phyloP scores from a whole-genome alignment of 1,284 basidiomycete species.

The Athelia psychrophila region DNA sequence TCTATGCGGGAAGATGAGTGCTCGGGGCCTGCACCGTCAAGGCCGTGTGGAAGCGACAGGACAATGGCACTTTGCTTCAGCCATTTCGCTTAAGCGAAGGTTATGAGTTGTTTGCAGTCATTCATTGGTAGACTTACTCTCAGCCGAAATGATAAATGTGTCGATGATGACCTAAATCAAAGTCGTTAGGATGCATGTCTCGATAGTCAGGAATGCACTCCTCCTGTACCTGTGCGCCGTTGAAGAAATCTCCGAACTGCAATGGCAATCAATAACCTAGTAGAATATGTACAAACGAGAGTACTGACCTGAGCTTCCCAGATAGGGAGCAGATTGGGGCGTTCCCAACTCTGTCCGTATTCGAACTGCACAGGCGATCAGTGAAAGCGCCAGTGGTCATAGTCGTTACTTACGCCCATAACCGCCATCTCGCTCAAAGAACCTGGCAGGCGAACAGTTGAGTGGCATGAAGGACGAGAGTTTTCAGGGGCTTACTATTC shows the following conservation, averaged over 20 bases:
- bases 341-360: slow-evolving; percentile 86
- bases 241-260: slow-evolving; percentile 89
- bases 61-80: slow-evolving; percentile 88
- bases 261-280: slow-evolving; percentile 2
- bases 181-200: background rate
- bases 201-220: too few species aligned
- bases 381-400: background rate
- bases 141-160: slow-evolving; percentile 79
- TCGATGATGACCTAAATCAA: slow-evolving; percentile 71
- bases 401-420: slow-evolving; percentile 57
- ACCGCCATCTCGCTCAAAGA: slow-evolving; percentile 86
- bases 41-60: slow-evolving; percentile 81
- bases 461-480: slow-evolving; percentile 1
- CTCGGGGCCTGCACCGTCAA: slow-evolving; percentile 89
- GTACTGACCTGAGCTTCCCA: slow-evolving; percentile 82
- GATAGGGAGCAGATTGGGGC: slow-evolving; percentile 75
- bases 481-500: slow-evolving; percentile 58
- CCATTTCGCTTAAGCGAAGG: slow-evolving; percentile 74
- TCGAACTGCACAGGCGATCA: slow-evolving; percentile 59
- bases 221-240: slow-evolving; percentile 69
- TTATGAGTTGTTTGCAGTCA: slow-evolving; percentile 8
- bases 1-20: slow-evolving; percentile 87
- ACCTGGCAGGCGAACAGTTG: slow-evolving; percentile 40
- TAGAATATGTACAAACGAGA: background rate
- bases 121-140: slow-evolving; percentile 50